A percentile compares a stretch with the other conserved stretches of the same genome.
Conservation (phyloP, 176 grass and related monocot genomes). For the Phragmites australis region DNA sequence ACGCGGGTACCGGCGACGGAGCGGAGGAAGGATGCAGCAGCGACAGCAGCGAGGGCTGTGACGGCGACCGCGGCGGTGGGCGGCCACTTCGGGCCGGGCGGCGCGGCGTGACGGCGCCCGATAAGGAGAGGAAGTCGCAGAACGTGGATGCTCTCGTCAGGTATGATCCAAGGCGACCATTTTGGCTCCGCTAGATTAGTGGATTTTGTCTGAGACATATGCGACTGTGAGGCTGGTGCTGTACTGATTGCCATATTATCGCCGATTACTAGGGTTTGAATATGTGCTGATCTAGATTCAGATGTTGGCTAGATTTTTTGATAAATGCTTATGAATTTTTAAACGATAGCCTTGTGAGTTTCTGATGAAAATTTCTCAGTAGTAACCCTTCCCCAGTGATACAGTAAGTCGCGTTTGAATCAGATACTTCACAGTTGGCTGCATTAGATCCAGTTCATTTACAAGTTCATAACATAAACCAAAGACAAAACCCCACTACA, state of each 20-base stretch:
- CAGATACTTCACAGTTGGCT: background rate
- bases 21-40: slow-evolving; percentile 36
- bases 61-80: slow-evolving; percentile 30
- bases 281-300: slow-evolving; percentile 1
- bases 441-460: background rate
- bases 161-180: slow-evolving; percentile 36
- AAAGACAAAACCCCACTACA: background rate
- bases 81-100: slow-evolving; percentile 17
- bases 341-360: background rate
- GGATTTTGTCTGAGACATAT: background rate
- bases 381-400: background rate
- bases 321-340: background rate
- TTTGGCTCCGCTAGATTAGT: background rate
- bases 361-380: slow-evolving; percentile 27
- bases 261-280: slow-evolving; percentile 36
- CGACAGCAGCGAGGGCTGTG: slow-evolving; percentile 28
- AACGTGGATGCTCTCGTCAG: slow-evolving; percentile 85
- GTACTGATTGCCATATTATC: background rate
- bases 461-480: background rate
- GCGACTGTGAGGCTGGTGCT: background rate
- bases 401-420: background rate
- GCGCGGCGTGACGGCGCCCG: slow-evolving; percentile 6
- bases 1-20: slow-evolving; percentile 32
- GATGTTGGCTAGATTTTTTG: background rate
- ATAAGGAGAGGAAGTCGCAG: slow-evolving; percentile 74